Evolutionary conservation across 2,329 filamentous ascomycete species (phyloP).

Genomic region (Pseudonectria foliicola): DNA sequence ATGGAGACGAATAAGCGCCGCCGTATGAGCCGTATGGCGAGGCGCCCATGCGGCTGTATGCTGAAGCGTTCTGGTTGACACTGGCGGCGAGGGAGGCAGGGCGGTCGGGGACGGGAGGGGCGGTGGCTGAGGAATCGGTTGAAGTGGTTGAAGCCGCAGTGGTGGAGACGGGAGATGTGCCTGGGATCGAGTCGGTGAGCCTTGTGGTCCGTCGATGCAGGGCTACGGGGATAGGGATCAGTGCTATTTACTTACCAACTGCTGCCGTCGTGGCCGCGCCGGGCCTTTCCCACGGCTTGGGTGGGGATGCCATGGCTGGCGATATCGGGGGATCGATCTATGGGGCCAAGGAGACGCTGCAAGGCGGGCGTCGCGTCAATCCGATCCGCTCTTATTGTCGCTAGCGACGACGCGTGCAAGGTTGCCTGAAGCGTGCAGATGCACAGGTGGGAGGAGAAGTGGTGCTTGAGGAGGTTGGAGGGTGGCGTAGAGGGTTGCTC

Average conservation of each 20-base stretch:
- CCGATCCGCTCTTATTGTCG: no score
- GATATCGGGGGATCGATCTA: slow-evolving; percentile 5
- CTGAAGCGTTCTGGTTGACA: slow-evolving; percentile 81
- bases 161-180: slow-evolving; percentile 36
- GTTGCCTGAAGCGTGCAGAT: no score
- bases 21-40: slow-evolving; percentile 41
- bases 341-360: no score
- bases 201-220: no score
- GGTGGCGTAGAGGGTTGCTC: no score
- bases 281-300: slow-evolving; percentile 92
- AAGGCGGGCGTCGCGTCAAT: no score
- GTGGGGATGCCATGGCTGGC: slow-evolving; percentile 64
- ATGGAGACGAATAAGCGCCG: slow-evolving; percentile 32
- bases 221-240: no score
- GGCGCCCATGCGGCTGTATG: slow-evolving; percentile 61
- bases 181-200: slow-evolving; percentile 13
- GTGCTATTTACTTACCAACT: slow-evolving; percentile 37
- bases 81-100: slow-evolving; percentile 71
- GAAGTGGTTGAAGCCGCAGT: slow-evolving; percentile 34
- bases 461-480: no score
- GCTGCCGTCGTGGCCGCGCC: slow-evolving; percentile 47
- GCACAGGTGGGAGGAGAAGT: no score
- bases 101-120: slow-evolving; percentile 71
- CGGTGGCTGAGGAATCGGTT: slow-evolving; percentile 30
- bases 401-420: no score